Evolutionary conservation across 1,284 basidiomycete genomes (phyloP).

Genomic region (Ceratobasidium sp.): DNA sequence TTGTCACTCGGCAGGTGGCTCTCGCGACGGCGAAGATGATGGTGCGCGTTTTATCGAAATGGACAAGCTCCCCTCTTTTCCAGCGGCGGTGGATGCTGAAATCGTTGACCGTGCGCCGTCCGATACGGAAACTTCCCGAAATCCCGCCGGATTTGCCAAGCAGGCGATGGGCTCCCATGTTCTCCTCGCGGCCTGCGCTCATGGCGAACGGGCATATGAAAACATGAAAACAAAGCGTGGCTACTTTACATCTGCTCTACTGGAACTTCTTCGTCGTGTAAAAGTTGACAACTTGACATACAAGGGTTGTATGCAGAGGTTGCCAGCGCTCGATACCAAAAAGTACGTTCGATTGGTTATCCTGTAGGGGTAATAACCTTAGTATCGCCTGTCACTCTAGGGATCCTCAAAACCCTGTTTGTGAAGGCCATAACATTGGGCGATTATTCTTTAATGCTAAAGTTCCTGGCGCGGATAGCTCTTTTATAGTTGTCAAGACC

Average conservation of each 20-base stretch:
- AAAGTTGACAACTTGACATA: slow-evolving; percentile 13
- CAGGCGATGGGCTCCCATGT: slow-evolving; percentile 55
- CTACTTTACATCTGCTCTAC: slow-evolving; percentile 13
- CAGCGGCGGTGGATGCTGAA: slow-evolving; percentile 57
- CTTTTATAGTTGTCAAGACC: neutral
- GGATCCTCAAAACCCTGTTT: slow-evolving; percentile 7
- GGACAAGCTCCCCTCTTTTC: slow-evolving; percentile 60
- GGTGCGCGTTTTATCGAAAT: slow-evolving; percentile 50
- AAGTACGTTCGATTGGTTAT: too few relatives aligned
- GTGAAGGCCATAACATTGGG: neutral
- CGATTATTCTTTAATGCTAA: slow-evolving; percentile 18
- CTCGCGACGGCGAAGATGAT: slow-evolving; percentile 53
- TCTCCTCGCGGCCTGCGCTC: slow-evolving; percentile 57
- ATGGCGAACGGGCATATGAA: slow-evolving; percentile 8
- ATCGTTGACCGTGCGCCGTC: slow-evolving; percentile 23
- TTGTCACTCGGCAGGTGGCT: slow-evolving; percentile 60
- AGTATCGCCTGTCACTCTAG: neutral
- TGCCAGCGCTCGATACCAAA: neutral
- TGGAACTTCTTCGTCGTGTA: neutral
- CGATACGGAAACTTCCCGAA: neutral
- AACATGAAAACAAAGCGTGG: neutral
- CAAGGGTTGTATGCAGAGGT: slow-evolving; percentile 8
- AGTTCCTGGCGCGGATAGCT: neutral
- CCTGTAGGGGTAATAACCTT: too few relatives aligned
- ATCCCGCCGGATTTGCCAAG: slow-evolving; percentile 58